A percentile compares a stretch with the other conserved stretches of the same genome.
These are phyloP conservation scores for Chrysophaeum taylorii DNA, from an alignment of 352 stramenopile species.

Conservation along the genomic window DNA sequence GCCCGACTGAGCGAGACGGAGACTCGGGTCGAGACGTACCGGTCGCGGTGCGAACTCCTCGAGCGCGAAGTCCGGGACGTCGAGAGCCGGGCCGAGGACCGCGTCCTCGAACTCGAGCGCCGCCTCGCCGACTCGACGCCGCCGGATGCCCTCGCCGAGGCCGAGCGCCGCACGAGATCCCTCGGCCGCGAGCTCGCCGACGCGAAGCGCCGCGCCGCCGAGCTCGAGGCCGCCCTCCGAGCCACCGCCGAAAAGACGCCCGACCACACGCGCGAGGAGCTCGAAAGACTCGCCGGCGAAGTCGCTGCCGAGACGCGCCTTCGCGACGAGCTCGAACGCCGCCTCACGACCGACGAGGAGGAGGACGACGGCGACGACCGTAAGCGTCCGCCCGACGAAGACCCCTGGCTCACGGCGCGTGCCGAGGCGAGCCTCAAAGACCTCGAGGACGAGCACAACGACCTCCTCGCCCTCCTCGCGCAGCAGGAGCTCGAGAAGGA, in stretches of 20 bases:
- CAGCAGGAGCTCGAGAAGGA: constrained; percentile 14
- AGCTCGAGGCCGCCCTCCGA: background rate
- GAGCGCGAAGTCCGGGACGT: background rate
- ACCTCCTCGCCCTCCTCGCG: constrained; percentile 4
- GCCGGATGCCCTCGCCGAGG: background rate
- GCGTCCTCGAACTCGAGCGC: background rate
- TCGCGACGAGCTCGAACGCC: background rate
- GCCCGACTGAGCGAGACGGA: no score
- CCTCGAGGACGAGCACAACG: constrained; percentile 10
- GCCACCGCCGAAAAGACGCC: background rate
- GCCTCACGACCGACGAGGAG: background rate
- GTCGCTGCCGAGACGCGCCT: background rate
- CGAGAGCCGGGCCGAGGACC: background rate
- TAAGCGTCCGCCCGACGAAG: no score
- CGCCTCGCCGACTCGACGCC: background rate
- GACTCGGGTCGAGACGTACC: no score
- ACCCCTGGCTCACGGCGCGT: no score
- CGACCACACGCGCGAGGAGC: background rate
- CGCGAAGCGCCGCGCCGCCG: background rate
- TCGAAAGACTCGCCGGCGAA: background rate
- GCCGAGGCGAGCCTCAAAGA: no score
- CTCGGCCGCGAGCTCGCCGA: background rate
- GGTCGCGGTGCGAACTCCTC: background rate
- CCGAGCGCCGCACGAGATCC: background rate
- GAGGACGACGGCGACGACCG: background rate